Evolutionary conservation across 495 filamentous ascomycete species (phyloP), one percentile per base, ranked within the genome.

Genomic region (Daldinia concentrica): DNA sequence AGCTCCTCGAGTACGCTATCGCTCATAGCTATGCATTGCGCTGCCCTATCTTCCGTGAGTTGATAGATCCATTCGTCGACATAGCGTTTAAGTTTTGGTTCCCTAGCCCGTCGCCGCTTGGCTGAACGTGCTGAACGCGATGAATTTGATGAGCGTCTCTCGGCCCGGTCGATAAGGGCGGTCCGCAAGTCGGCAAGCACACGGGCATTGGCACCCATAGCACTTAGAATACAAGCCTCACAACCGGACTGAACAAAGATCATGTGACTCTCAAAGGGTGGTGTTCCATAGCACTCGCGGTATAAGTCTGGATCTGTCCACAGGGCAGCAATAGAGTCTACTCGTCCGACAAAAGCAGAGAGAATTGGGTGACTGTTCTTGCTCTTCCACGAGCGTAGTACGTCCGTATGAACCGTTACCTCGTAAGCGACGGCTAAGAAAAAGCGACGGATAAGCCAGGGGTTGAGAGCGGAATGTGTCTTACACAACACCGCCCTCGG

Each of bases 141-240:
- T 5, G 34, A 5, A 36, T 12, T 36, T 14, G 54, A n/a, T 17
- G n/a, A 14, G 0, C 73, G 57, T 6, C 68, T 66, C 59, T 77
- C 78, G 24, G 57, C 52, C 12, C 83, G 74, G 29, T 80, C 77
- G 6, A 79, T 3, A 41, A 84, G 62, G 26, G 76, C 75, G 5
- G 79, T 72, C 43, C 80, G 60, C 22, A 86, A 64, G 51, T 80
- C 80, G 6, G 76, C 64, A 5, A 86, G 65, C 1, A 77, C 54
- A 14, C 75, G 69, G 8, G 59, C 63, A 36, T 78, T 77, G 1
- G 79, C 81, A n/a, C 83, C 83, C 1, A 86, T 54, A 15, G 75
- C 74, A 1, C 78, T 73, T 12, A 86, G 68, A 30, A 84, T 80
- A 62, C 84, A 86, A n/a, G 83, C 83, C 55, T 82, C 74, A 48